Evolutionary conservation across 768 basidiomycete species (phyloP).

Genomic region (Lentinula detonsa): DNA sequence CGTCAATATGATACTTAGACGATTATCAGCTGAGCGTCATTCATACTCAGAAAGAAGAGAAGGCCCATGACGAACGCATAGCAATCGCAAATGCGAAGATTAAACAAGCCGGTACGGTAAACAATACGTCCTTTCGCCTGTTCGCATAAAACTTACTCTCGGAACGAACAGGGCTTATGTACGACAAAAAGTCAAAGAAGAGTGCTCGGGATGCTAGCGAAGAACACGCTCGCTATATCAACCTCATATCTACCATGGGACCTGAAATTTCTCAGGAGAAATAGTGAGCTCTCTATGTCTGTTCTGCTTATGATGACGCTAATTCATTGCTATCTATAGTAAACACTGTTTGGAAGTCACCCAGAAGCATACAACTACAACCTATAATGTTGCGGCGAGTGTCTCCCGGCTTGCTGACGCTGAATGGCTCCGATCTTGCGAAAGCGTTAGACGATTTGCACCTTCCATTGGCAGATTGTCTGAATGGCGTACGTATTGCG

Average conservation of each 20-base stretch:
- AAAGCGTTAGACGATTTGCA: slow-evolving; percentile 62
- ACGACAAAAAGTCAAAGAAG: slow-evolving; percentile 80
- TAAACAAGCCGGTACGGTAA: slow-evolving; percentile 61
- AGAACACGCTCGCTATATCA: slow-evolving; percentile 75
- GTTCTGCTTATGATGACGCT: neutral
- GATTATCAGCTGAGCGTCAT: neutral
- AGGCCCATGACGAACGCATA: slow-evolving; percentile 67
- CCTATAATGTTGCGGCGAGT: slow-evolving; percentile 56
- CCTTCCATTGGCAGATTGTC: slow-evolving; percentile 66
- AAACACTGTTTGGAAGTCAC: slow-evolving; percentile 61
- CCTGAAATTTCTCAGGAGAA: slow-evolving; percentile 79
- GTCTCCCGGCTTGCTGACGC: slow-evolving; percentile 71
- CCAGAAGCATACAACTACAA: slow-evolving; percentile 52
- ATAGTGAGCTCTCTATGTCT: slow-evolving; percentile 44
- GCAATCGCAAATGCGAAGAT: slow-evolving; percentile 62
- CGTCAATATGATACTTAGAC: slow-evolving; percentile 18
- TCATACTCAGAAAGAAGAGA: slow-evolving; percentile 66
- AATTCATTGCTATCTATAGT: slow-evolving; percentile 26
- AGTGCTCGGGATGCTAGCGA: slow-evolving; percentile 59
- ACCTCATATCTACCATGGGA: slow-evolving; percentile 62
- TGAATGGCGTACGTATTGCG: slow-evolving; percentile 69
- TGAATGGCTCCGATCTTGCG: slow-evolving; percentile 70
- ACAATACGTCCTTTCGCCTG: neutral
- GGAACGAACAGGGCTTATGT: slow-evolving; percentile 46
- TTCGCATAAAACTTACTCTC: slow-evolving; percentile 3